Base-by-base conservation (phyloP, 2,329 filamentous ascomycete genomes). In the Neonectria ditissima region DNA sequence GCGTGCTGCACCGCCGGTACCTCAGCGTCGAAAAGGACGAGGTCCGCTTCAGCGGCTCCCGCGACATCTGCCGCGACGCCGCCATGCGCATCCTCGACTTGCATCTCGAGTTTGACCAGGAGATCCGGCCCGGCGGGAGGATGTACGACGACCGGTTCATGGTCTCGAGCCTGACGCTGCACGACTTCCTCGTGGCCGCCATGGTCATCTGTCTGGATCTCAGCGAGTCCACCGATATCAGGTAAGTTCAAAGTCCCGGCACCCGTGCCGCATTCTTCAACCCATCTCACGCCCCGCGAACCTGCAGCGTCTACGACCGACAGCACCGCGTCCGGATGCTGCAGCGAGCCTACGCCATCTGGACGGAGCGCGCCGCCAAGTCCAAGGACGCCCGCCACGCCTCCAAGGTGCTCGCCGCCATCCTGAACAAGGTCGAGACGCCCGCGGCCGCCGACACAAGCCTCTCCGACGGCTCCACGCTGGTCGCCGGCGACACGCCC, bases 161-260 rank as follows among this genome's bases (percentile, higher is more conserved):
- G 77, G 72, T 88, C 8, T 82, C 82, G 4, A 83, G 82, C 3
- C 72, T 89, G 47, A 84, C 83, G 5, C 76, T 84, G 22, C 84
- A 87, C 34, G 85, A 89, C 66, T 89, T 87, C 63, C 75, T 89
- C 26, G 80, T 89, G 18, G 87, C 87, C 0, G 82, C 85, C 13
- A 89, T 88, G 84, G 83, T 89, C 43, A 69, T 89, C 6, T 89
- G 85, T 60, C 73, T 89, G 3, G 83, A 85, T 65, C 73, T 84
- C 13, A 78, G 76, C 24, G 81, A 82, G 65, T 79, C 78, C 18
- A 66, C 69, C 28, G 74, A 79, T 20, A 77, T 75, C 65, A 77
- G 71, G 81, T 81, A 74, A 48, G 62, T 16, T 22, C n/a, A n/a
- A 26, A 50, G 4, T 18, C 28, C 13, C n/a, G 26, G n/a, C 44